phyloP scores from a whole-genome alignment of 75 land plant genomes.

The Selaginella moellendorffii region DNA sequence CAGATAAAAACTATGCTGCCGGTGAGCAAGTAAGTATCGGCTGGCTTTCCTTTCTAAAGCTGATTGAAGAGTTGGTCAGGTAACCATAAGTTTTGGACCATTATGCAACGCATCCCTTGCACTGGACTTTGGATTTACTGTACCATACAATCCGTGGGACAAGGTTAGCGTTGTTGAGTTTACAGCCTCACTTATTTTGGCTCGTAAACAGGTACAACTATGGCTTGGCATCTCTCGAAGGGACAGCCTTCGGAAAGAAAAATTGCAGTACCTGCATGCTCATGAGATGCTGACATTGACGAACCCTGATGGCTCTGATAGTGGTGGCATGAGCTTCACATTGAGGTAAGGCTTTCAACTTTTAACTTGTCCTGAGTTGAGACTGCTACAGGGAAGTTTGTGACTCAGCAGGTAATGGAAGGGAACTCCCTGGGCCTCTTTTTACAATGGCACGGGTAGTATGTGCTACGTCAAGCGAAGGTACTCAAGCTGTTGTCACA shows the following conservation, averaged over 20 bases:
- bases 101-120: constrained; percentile 64
- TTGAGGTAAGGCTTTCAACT: background rate
- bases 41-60: too few relatives aligned
- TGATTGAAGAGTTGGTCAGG: constrained; percentile 22
- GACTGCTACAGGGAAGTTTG: constrained; percentile 46
- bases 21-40: constrained; percentile 60
- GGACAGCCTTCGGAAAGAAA: constrained; percentile 35
- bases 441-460: constrained; percentile 73
- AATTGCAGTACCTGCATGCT: constrained; percentile 46
- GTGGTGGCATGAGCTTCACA: constrained; percentile 31
- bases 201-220: constrained; percentile 48
- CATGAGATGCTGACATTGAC: constrained; percentile 30
- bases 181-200: background rate
- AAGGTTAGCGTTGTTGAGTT: constrained; percentile 31
- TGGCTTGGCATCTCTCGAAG: constrained; percentile 36
- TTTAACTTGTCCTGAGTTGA: background rate
- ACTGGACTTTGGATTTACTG: constrained; percentile 81
- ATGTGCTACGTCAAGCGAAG: constrained; percentile 35
- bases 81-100: constrained; percentile 71
- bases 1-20: constrained; percentile 53
- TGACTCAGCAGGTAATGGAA: constrained; percentile 43
- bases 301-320: constrained; percentile 26
- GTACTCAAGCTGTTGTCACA: too few relatives aligned
- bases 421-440: constrained; percentile 64
- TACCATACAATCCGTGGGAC: constrained; percentile 53